phyloP scores from a whole-genome alignment of 257 asterid species.

The Plectranthus barbatus region DNA sequence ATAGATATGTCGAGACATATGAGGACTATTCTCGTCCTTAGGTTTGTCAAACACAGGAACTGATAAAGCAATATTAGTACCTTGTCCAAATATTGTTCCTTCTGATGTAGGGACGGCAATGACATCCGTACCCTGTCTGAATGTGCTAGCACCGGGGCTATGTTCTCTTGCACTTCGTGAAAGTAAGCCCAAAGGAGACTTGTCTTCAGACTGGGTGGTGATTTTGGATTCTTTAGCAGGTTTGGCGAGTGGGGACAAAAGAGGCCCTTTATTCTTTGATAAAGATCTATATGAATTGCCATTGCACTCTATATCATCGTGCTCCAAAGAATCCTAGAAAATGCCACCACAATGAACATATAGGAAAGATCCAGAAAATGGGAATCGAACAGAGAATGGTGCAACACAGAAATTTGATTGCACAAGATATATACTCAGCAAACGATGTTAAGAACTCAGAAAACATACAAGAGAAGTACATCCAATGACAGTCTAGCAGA shows the following conservation, averaged over 20 bases:
- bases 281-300: slow-evolving; percentile 28
- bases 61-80: slow-evolving; percentile 16
- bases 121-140: slow-evolving; percentile 25
- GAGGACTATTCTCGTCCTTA: slow-evolving; percentile 29
- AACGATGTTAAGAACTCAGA: not conserved
- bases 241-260: slow-evolving; percentile 14
- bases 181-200: slow-evolving; percentile 15
- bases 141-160: slow-evolving; percentile 10
- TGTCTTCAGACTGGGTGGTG: slow-evolving; percentile 18
- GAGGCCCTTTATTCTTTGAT: slow-evolving; percentile 22
- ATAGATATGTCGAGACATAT: slow-evolving; percentile 30
- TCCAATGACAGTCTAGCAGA: not conserved
- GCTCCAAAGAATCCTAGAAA: slow-evolving; percentile 43
- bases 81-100: slow-evolving; percentile 12
- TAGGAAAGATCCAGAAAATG: not conserved
- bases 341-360: not conserved
- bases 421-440: not conserved
- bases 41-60: slow-evolving; percentile 23
- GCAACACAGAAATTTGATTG: not conserved
- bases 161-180: slow-evolving; percentile 19
- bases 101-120: slow-evolving; percentile 8
- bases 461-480: not conserved
- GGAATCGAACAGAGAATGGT: not conserved
- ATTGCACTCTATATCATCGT: slow-evolving; percentile 36
- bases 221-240: slow-evolving; percentile 24